phyloP scores from a whole-genome alignment of 2,329 filamentous ascomycete genomes.

The Colletotrichum sp. region DNA sequence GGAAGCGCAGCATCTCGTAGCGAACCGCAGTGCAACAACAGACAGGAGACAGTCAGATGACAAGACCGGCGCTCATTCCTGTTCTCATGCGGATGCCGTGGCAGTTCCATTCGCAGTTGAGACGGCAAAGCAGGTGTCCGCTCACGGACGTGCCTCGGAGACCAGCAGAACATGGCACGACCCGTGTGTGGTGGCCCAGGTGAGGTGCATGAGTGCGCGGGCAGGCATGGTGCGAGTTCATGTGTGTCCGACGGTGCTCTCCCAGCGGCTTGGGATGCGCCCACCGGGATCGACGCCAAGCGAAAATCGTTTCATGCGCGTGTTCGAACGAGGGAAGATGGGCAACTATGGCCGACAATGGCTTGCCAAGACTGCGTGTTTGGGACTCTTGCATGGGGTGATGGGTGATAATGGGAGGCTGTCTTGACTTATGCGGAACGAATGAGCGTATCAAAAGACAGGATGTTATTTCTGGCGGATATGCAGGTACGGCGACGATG shows the following conservation, averaged over 20 bases:
- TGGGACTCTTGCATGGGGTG: not conserved
- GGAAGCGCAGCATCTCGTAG: not conserved
- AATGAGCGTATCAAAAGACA: not conserved
- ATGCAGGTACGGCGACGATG: not conserved
- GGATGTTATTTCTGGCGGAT: not conserved
- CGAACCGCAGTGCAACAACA: not conserved
- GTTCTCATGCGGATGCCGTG: not conserved
- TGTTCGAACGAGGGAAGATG: not conserved
- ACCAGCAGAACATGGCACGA: not conserved
- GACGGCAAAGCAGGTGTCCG: not conserved
- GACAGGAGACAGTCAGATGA: conserved; percentile 12
- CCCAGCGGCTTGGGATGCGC: not conserved
- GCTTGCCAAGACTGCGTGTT: not conserved
- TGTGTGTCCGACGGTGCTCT: not conserved
- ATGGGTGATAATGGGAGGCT: not conserved
- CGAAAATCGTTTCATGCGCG: conserved; percentile 4
- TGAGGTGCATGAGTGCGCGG: not conserved
- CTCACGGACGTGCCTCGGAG: not conserved
- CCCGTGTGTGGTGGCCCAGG: not conserved
- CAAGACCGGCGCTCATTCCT: not conserved
- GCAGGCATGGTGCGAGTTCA: not conserved
- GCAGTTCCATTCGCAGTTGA: not conserved
- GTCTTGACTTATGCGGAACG: not conserved
- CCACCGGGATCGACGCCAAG: not conserved
- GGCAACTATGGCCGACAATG: not conserved